These are phyloP conservation scores for Nicotiana benthamiana DNA, from an alignment of 257 asterid genomes.

Conservation along the genomic window DNA sequence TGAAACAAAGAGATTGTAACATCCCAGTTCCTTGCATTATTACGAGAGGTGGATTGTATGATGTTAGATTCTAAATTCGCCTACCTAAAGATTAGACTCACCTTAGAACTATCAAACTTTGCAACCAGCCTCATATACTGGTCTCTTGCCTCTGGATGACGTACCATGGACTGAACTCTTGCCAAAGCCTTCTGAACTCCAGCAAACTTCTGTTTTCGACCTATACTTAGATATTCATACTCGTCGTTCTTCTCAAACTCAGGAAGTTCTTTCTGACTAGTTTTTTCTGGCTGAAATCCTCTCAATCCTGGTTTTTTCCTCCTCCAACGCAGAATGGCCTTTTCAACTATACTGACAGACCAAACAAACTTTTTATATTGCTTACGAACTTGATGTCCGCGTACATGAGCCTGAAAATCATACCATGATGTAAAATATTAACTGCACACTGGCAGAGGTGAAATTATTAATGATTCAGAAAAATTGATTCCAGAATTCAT, in stretches of 20 bases:
- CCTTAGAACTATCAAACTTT: slow-evolving; percentile 15
- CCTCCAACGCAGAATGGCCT: slow-evolving; percentile 29
- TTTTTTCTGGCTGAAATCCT: slow-evolving; percentile 13
- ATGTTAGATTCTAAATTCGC: not conserved
- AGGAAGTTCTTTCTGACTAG: not conserved
- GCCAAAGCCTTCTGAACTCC: slow-evolving; percentile 23
- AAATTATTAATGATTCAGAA: not conserved
- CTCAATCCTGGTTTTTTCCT: slow-evolving; percentile 20
- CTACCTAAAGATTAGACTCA: not conserved
- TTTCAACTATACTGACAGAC: slow-evolving; percentile 24
- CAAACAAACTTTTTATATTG: slow-evolving; percentile 19
- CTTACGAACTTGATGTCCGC: slow-evolving; percentile 24
- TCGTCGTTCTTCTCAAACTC: slow-evolving; percentile 18
- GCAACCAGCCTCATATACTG: slow-evolving; percentile 19
- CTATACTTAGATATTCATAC: slow-evolving; percentile 13
- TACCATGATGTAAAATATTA: not conserved
- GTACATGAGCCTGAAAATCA: slow-evolving; percentile 18
- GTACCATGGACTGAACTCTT: slow-evolving; percentile 19
- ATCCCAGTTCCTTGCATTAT: not conserved
- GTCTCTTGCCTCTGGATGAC: slow-evolving; percentile 22
- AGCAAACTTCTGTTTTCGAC: slow-evolving; percentile 16
- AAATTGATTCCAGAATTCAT: not conserved
- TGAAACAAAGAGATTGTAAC: not conserved
- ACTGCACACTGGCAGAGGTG: not conserved
- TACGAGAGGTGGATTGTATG: not conserved